Evolutionary conservation across 179 eudicot species (phyloP), one percentile per base, ranked within the genome.

Genomic region (Heliamphora pulchella): DNA sequence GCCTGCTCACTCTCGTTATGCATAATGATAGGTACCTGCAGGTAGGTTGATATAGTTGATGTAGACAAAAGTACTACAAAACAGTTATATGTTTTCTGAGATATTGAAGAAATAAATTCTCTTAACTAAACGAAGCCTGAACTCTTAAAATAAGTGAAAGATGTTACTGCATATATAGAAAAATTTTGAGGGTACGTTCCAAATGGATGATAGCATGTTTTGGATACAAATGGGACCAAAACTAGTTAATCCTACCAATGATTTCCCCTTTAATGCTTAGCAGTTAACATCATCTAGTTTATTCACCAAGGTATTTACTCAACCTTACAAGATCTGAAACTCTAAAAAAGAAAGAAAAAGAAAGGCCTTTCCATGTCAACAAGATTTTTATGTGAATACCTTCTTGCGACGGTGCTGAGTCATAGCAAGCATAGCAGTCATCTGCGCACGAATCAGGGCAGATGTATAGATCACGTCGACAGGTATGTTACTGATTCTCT

Each of bases 351-450:
- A 57, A 41, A 47, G 9, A 15, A 18, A 51, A 57, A 41, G 17
- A 13, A n/a, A 39, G n/a, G n/a, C n/a, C 3, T 41, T 13, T 31
- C 72, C 0, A 5, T 8, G 53, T n/a, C 61, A 58, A 31, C 17
- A 53, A 70, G 54, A 81, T 13, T 10, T 51, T 67, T 44, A n/a
- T 18, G 61, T 43, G 70, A 77, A 18, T 88, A 95, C 98, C 98
- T 91, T 95, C 87, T 85, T 91, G 77, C 93, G 94, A 2, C 97
- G 95, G 83, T 95, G 98, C 80, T 95, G 91, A 0, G 98, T 91
- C 98, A 95, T 95, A 74, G 98, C 98, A 86, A 95, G 98, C 98
- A 93, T 95, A 77, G 98, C 98, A 43, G 98, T 95, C 98, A 95
- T 95, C 84, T 95, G 97, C 14, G 98, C 98, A 69, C 98, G 98